A percentile compares a stretch with the other conserved stretches of the same genome.
Evolutionary conservation across 2,329 filamentous ascomycete species (phyloP).

Genomic region (Nannizziopsis arthrosporioides): DNA sequence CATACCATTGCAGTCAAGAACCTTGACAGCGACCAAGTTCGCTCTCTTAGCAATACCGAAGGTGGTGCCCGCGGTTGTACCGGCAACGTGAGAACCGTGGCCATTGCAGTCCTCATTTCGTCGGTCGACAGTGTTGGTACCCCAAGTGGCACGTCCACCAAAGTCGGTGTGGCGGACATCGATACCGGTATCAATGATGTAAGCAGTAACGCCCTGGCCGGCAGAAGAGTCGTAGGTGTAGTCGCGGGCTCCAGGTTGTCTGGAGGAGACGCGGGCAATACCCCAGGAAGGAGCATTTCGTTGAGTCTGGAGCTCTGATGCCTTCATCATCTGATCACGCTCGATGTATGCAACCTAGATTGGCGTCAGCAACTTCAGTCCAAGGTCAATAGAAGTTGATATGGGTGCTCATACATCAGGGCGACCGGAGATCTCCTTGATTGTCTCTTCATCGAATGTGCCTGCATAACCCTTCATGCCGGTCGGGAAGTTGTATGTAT

Average conservation of each 20-base stretch:
- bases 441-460: conserved; percentile 14
- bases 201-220: conserved; percentile 28
- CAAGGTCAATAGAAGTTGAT: not conserved
- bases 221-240: conserved; percentile 29
- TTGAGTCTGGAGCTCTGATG: conserved; percentile 12
- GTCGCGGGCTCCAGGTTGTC: conserved; percentile 16
- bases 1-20: conserved; percentile 35
- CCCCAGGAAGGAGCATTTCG: conserved; percentile 26
- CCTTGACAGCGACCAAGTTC: conserved; percentile 39
- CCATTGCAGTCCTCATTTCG: conserved; percentile 20
- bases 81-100: conserved; percentile 32
- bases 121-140: conserved; percentile 24
- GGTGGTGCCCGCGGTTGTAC: conserved; percentile 26
- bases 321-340: conserved; percentile 10
- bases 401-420: conserved; percentile 3
- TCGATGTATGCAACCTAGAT: conserved; percentile 15
- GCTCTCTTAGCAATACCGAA: conserved; percentile 31
- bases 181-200: conserved; percentile 33
- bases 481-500: conserved; percentile 9
- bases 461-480: conserved; percentile 13
- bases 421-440: conserved; percentile 12
- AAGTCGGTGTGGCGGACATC: conserved; percentile 27
- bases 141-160: conserved; percentile 27
- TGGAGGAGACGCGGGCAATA: conserved; percentile 26
- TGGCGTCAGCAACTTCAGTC: too few relatives aligned